Percentiles rank a stretch among this genome's conserved stretches.
Conservation (phyloP, 140 eudicot genomes). For the Eryngium alpinum region DNA sequence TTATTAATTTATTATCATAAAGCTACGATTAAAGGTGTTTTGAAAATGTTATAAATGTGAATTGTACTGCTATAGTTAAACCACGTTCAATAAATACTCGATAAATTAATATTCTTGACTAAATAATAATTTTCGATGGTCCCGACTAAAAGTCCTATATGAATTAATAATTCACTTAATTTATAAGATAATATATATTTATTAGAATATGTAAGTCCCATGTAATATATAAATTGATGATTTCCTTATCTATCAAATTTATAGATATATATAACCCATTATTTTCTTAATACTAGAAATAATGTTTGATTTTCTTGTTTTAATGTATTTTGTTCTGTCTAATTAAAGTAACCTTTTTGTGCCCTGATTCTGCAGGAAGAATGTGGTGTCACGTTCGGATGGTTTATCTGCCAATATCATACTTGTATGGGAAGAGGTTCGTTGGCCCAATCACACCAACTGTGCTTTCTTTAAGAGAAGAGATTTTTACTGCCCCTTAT, state of each 20-base stretch:
- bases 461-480: constrained; percentile 70
- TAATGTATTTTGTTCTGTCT: constrained; percentile 8
- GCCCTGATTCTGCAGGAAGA: constrained; percentile 53
- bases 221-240: no score
- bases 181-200: no score
- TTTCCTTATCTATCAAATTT: no score
- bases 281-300: no score
- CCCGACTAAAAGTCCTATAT: no score
- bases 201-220: no score
- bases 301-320: no score
- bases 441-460: constrained; percentile 90
- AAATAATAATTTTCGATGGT: no score
- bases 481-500: constrained; percentile 68
- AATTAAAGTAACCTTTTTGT: constrained; percentile 3
- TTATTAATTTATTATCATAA: background rate
- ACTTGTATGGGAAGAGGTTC: constrained; percentile 83
- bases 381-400: constrained; percentile 99
- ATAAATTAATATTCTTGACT: no score
- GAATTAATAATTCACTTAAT: no score
- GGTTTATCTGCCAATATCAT: constrained; percentile 97
- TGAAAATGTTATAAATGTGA: background rate
- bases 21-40: constrained; percentile 2
- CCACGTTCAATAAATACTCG: no score
- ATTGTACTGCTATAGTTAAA: background rate
- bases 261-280: no score